A percentile compares a stretch with the other conserved stretches of the same genome.
Conservation (phyloP, 495 filamentous ascomycete genomes). For the Aspergillus avenaceus region DNA sequence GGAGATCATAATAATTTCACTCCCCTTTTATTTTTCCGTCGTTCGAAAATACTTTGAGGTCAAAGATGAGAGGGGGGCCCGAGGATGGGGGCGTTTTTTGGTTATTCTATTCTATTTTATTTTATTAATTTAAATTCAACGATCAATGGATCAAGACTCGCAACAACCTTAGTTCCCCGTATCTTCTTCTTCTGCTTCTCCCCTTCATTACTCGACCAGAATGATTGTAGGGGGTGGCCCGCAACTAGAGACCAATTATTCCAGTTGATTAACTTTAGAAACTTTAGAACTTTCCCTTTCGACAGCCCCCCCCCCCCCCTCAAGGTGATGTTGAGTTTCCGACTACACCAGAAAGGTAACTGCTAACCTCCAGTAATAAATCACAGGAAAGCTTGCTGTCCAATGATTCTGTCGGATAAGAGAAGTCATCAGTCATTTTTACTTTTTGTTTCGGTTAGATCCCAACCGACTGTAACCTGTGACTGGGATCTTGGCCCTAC, state of each 20-base stretch:
- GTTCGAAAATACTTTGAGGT: no score
- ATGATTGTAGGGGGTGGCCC: not conserved
- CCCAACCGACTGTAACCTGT: conserved; percentile 9
- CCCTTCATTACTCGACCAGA: conserved; percentile 6
- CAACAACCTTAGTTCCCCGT: not conserved
- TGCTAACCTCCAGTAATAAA: not conserved
- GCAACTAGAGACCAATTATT: not conserved
- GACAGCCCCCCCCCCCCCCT: no score
- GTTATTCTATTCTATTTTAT: no score
- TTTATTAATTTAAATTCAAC: no score
- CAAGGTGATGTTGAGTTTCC: no score
- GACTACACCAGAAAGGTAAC: not conserved
- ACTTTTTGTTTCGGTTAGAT: conserved; percentile 16
- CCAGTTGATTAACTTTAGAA: not conserved
- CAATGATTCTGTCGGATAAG: conserved; percentile 2
- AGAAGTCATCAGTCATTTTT: conserved; percentile 15
- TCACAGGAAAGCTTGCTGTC: not conserved
- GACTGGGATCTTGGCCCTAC: conserved; percentile 7
- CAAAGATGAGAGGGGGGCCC: not conserved
- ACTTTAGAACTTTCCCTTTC: not conserved
- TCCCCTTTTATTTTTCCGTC: not conserved
- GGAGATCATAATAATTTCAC: not conserved
- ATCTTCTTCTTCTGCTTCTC: no score
- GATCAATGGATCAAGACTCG: not conserved
- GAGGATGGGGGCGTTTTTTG: no score